These are phyloP conservation scores for Nakazawaea laoshanensis DNA, from an alignment of 805 yeast species.

Conservation along the genomic window DNA sequence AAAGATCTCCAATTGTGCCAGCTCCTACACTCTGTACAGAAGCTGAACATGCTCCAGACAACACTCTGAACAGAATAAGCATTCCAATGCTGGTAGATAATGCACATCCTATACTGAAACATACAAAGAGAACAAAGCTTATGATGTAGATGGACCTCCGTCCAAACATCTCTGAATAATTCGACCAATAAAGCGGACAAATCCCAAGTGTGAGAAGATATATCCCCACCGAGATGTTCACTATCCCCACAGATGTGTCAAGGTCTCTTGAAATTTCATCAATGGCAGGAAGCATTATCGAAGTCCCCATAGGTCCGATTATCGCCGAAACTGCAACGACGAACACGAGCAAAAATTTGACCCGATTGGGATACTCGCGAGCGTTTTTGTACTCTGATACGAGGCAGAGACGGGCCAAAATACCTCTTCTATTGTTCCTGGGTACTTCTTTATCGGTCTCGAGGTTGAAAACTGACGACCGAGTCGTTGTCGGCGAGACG, in stretches of 20 bases:
- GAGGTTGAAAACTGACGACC: constrained; percentile 12
- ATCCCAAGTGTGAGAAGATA: constrained; percentile 68
- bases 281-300: constrained; percentile 75
- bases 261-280: constrained; percentile 46
- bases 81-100: constrained; percentile 51
- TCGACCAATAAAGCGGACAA: constrained; percentile 87
- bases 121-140: constrained; percentile 55
- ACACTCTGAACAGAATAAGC: constrained; percentile 59
- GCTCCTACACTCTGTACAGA: constrained; percentile 88
- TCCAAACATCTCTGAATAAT: constrained; percentile 67
- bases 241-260: constrained; percentile 47
- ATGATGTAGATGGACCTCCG: constrained; percentile 65
- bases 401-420: constrained; percentile 40
- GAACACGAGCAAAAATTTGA: constrained; percentile 49
- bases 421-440: constrained; percentile 44
- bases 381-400: constrained; percentile 73
- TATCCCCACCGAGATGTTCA: constrained; percentile 75
- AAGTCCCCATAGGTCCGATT: constrained; percentile 86
- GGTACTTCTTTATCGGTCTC: constrained; percentile 25
- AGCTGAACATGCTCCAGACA: constrained; percentile 77
- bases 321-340: constrained; percentile 67
- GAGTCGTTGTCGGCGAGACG: neutral
- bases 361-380: constrained; percentile 41
- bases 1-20: constrained; percentile 76
- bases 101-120: constrained; percentile 68